These are phyloP conservation scores for Drechslera avenae DNA, from an alignment of 2,329 filamentous ascomycete genomes.

Conservation along the genomic window DNA sequence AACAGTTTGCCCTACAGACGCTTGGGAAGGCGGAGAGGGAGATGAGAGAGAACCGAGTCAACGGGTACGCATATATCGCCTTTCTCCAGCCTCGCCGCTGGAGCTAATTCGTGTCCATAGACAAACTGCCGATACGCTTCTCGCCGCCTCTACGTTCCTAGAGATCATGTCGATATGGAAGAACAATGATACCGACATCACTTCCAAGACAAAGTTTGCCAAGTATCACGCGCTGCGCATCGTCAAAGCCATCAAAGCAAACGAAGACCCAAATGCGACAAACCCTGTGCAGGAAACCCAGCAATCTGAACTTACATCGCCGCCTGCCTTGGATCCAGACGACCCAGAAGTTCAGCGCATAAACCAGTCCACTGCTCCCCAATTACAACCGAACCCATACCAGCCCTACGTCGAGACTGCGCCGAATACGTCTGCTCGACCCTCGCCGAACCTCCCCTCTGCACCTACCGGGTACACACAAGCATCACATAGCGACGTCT, in stretches of 20 bases:
- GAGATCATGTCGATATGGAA: slow-evolving; percentile 84
- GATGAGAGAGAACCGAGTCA: slow-evolving; percentile 81
- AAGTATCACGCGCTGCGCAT: slow-evolving; percentile 96
- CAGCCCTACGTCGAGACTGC: slow-evolving; percentile 65
- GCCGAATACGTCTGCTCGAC: slow-evolving; percentile 60
- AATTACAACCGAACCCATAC: slow-evolving; percentile 26
- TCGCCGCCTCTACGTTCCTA: slow-evolving; percentile 90
- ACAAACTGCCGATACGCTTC: slow-evolving; percentile 92
- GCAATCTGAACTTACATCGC: slow-evolving; percentile 32
- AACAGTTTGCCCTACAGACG: slow-evolving; percentile 90
- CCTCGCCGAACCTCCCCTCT: slow-evolving; percentile 45
- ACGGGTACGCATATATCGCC: slow-evolving; percentile 60
- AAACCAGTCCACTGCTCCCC: slow-evolving; percentile 43
- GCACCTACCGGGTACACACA: slow-evolving; percentile 40
- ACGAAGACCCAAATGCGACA: slow-evolving; percentile 87
- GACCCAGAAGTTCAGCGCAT: slow-evolving; percentile 69
- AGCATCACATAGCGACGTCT: slow-evolving; percentile 55
- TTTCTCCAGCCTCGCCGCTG: background rate
- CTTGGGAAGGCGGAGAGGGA: slow-evolving; percentile 84
- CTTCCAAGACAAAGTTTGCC: slow-evolving; percentile 90
- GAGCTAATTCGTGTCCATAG: slow-evolving; percentile 50
- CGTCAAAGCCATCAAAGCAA: slow-evolving; percentile 85
- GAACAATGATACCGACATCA: slow-evolving; percentile 72
- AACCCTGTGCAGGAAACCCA: slow-evolving; percentile 72
- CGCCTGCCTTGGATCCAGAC: slow-evolving; percentile 62